Evolutionary conservation across 345 rosid genomes (phyloP).

Genomic region (Bruguiera gymnorhiza): DNA sequence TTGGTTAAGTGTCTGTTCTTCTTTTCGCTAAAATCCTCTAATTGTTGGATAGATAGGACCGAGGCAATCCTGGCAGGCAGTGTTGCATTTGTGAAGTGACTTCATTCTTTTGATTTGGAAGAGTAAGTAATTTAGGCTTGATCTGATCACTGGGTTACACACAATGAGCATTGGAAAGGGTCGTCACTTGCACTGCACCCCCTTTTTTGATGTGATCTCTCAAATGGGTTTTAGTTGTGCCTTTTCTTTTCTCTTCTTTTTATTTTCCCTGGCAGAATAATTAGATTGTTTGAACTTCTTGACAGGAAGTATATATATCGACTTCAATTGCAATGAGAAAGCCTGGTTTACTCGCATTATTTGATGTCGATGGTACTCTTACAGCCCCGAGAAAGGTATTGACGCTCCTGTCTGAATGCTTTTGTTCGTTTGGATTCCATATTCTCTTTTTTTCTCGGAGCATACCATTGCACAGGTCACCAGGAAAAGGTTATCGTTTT

Average conservation of each 20-base stretch:
- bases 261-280: neutral
- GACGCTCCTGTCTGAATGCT: neutral
- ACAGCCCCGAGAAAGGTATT: slow-evolving; percentile 90
- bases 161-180: no score
- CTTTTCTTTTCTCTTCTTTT: neutral
- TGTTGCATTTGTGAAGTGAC: no score
- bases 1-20: no score
- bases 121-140: no score
- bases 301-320: neutral
- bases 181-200: no score
- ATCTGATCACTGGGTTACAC: no score
- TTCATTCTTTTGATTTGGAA: no score
- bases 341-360: slow-evolving; percentile 81
- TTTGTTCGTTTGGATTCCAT: neutral
- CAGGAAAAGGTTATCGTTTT: neutral
- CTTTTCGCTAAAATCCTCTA: no score
- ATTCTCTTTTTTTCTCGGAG: neutral
- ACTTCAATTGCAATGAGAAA: slow-evolving; percentile 40
- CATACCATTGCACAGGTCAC: no score
- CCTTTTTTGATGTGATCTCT: no score
- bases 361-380: slow-evolving; percentile 98
- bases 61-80: no score
- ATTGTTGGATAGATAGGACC: no score
- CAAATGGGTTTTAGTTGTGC: neutral
- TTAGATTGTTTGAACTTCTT: neutral